A percentile compares a stretch with the other conserved stretches of the same genome.
Evolutionary conservation across 106 monocot species (phyloP).

Genomic region (Acorus gramineus): DNA sequence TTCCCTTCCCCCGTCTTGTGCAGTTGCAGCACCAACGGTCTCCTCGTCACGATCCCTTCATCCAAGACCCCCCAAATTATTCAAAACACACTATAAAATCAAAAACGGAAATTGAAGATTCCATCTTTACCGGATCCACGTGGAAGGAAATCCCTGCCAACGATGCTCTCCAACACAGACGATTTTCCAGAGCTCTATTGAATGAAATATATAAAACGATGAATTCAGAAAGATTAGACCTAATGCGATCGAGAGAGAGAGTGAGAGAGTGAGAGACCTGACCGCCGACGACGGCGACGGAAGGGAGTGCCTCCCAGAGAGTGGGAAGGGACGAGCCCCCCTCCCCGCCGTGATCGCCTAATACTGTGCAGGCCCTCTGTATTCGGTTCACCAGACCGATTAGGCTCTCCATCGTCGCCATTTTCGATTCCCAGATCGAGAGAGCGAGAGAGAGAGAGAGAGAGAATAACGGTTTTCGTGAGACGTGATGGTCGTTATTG

Average conservation of each 20-base stretch:
- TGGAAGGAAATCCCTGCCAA: conserved; percentile 87
- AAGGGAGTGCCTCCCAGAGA: conserved; percentile 76
- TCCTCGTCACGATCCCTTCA: conserved; percentile 44
- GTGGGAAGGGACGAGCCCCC: conserved; percentile 27
- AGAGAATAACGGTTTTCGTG: background rate
- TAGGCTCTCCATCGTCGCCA: conserved; percentile 81
- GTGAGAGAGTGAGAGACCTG: conserved; percentile 22
- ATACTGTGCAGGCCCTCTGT: conserved; percentile 90
- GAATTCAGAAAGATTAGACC: background rate
- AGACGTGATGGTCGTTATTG: no score
- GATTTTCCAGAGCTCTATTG: conserved; percentile 83
- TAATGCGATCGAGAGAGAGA: background rate
- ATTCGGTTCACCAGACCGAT: conserved; percentile 88
- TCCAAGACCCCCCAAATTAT: background rate
- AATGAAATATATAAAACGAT: background rate
- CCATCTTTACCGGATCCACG: conserved; percentile 70
- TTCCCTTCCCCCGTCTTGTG: conserved; percentile 31
- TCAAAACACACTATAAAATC: background rate
- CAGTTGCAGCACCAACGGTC: conserved; percentile 45
- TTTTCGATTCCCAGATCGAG: conserved; percentile 2
- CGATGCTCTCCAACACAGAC: conserved; percentile 92
- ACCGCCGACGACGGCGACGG: conserved; percentile 79
- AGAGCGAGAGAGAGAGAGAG: background rate
- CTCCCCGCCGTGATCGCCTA: conserved; percentile 74
- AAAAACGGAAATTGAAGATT: background rate